Evolutionary conservation across 2,329 filamentous ascomycete species (phyloP), one percentile per base, ranked within the genome.

Genomic region (Neurospora sp.): DNA sequence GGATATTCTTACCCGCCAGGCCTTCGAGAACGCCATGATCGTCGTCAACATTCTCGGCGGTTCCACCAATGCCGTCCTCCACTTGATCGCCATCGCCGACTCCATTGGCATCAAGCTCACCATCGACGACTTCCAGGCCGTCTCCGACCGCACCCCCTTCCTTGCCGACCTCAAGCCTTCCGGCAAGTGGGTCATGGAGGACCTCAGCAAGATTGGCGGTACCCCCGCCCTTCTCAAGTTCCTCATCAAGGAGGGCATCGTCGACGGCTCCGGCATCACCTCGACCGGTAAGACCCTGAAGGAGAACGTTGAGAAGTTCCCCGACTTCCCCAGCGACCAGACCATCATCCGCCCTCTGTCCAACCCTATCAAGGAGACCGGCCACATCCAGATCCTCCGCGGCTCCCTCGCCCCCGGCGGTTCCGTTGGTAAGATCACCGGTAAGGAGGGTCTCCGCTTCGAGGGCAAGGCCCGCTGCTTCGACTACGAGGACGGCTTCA

Each of bases 351-450:
- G 91, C 6, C 89, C 91, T 3, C 82, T 97, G 66, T 86, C 86
- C 78, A 91, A 93, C 79, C 93, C 93, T 15, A 95, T 97, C 84
- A 97, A 97, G 82, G 76, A 86, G 0, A 94, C 91, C 0, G 94
- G 93, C 39, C 93, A 97, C 79, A 90, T 97, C 73, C 92, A 96
- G 83, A 96, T 97, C 74, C 85, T 97, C 38, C 89, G 90, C 73
- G 93, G 93, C 46, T 93, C 93, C 71, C 87, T 97, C 43, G 93
- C 94, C 0, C 94, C 93, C 2, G 91, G 90, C 10, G 94, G 93
- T 67, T 92, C 92, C 0, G 93, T 97, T 11, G 93, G 93, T 72
- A 97, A 97, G 82, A 97, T 97, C 79, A 97, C 93, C 0, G 93
- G 93, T 67, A 97, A 97, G 82, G 93, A 97, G 81, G 93, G 94